Percentiles rank a stretch among this genome's conserved stretches.
phyloP scores from a whole-genome alignment of 176 grass and related monocot genomes.

The Zea luxurians region DNA sequence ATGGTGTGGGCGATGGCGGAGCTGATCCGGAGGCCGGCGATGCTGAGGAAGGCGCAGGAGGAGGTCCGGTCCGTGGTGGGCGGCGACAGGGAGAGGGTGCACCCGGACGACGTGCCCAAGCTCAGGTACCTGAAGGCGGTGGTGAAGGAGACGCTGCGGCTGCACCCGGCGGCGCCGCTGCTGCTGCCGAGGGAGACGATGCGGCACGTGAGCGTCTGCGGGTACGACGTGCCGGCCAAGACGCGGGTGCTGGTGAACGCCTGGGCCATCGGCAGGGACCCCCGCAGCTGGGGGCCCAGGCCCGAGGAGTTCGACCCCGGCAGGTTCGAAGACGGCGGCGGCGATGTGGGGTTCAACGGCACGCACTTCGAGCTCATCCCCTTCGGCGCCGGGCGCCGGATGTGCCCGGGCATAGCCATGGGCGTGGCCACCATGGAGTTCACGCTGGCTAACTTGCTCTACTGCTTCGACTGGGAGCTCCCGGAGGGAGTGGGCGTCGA shows the following conservation, averaged over 20 bases:
- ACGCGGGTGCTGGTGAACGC: conserved; percentile 33
- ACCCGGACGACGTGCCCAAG: conserved; percentile 6
- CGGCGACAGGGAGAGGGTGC: background rate
- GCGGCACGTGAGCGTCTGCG: background rate
- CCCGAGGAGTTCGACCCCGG: conserved; percentile 48
- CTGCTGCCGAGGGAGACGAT: conserved; percentile 37
- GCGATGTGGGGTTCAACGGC: conserved; percentile 5
- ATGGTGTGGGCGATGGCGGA: conserved; percentile 47
- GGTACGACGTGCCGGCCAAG: conserved; percentile 39
- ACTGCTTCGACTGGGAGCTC: conserved; percentile 44
- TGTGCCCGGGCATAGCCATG: conserved; percentile 44
- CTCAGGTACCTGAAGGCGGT: conserved; percentile 44
- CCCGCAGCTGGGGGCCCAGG: conserved; percentile 28
- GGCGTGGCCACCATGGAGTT: conserved; percentile 25
- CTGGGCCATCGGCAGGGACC: conserved; percentile 50
- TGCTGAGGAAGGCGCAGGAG: conserved; percentile 30
- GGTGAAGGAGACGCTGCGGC: conserved; percentile 40
- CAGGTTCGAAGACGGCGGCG: conserved; percentile 23
- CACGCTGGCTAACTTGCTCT: conserved; percentile 1
- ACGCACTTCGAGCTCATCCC: conserved; percentile 40
- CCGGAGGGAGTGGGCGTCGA: background rate
- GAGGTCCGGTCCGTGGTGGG: conserved; percentile 37
- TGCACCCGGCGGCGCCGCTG: conserved; percentile 38
- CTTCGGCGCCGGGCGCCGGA: conserved; percentile 42
- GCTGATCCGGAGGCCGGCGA: background rate